These are phyloP conservation scores for Cornus suecica DNA, from an alignment of 148 eudicot genomes.

Conservation along the genomic window DNA sequence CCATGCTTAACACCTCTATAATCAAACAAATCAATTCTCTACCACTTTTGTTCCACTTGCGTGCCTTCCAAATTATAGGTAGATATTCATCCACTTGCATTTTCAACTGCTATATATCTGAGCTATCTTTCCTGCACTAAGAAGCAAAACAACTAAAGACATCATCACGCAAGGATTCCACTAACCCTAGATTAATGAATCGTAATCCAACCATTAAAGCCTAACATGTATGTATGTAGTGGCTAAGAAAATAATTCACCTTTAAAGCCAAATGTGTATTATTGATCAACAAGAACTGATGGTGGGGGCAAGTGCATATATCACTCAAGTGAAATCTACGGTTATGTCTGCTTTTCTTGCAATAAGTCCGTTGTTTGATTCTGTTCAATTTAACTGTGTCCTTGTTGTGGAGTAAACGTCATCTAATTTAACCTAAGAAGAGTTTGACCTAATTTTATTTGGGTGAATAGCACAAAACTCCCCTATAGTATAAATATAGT, in stretches of 20 bases:
- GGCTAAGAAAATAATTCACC: background rate
- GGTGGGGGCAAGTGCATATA: conserved; percentile 1
- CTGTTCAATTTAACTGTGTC: background rate
- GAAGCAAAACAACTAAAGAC: background rate
- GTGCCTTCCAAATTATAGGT: conserved; percentile 1
- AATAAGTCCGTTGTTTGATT: background rate
- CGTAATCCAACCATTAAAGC: conserved; percentile 1
- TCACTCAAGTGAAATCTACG: background rate
- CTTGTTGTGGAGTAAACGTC: background rate
- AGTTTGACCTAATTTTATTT: conserved; percentile 3
- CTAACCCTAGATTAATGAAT: conserved; percentile 8
- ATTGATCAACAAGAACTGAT: background rate
- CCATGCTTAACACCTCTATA: too few relatives aligned
- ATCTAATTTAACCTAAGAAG: background rate
- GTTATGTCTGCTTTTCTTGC: background rate
- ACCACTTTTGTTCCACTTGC: conserved; percentile 5
- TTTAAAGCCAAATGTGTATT: too few relatives aligned
- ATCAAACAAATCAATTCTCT: background rate
- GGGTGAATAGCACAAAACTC: too few relatives aligned
- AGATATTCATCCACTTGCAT: background rate
- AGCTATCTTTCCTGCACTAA: background rate
- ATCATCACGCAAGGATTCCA: background rate
- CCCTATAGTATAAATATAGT: too few relatives aligned
- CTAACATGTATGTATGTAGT: background rate
- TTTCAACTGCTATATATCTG: background rate